Conservation (phyloP, 139 green algal species). For the Asterochloris erici region DNA sequence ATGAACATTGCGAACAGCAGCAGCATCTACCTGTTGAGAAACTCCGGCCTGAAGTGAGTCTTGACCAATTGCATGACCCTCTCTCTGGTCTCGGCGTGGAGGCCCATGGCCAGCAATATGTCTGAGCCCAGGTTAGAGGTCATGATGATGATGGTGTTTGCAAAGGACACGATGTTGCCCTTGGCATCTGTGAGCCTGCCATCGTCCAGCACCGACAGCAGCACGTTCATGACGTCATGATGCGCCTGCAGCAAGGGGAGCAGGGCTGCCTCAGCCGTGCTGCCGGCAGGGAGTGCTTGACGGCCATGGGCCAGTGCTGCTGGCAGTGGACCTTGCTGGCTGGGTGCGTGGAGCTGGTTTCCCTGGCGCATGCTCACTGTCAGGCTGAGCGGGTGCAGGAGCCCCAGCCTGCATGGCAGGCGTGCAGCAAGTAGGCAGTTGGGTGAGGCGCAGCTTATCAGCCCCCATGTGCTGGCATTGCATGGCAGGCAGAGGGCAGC, state of each 20-base stretch:
- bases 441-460: too few relatives aligned
- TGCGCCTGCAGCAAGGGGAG: constrained; percentile 26
- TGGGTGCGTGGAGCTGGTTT: background rate
- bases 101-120: constrained; percentile 44
- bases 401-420: too few relatives aligned
- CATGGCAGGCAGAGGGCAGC: too few relatives aligned
- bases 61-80: constrained; percentile 25
- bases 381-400: too few relatives aligned
- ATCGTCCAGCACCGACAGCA: constrained; percentile 88
- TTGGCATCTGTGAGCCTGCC: constrained; percentile 78
- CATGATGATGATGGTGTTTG: constrained; percentile 95
- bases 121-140: constrained; percentile 88
- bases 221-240: constrained; percentile 76
- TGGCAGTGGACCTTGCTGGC: too few relatives aligned
- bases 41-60: constrained; percentile 72
- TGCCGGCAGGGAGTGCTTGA: background rate
- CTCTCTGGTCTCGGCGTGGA: constrained; percentile 14
- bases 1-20: constrained; percentile 57
- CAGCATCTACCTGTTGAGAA: constrained; percentile 83
- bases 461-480: too few relatives aligned
- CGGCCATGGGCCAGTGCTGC: background rate
- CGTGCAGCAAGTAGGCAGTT: too few relatives aligned
- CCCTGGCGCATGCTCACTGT: too few relatives aligned
- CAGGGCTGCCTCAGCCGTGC: background rate
- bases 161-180: constrained; percentile 89